These are phyloP conservation scores for Calycina marina DNA, from an alignment of 2,329 filamentous ascomycete genomes.

Conservation along the genomic window DNA sequence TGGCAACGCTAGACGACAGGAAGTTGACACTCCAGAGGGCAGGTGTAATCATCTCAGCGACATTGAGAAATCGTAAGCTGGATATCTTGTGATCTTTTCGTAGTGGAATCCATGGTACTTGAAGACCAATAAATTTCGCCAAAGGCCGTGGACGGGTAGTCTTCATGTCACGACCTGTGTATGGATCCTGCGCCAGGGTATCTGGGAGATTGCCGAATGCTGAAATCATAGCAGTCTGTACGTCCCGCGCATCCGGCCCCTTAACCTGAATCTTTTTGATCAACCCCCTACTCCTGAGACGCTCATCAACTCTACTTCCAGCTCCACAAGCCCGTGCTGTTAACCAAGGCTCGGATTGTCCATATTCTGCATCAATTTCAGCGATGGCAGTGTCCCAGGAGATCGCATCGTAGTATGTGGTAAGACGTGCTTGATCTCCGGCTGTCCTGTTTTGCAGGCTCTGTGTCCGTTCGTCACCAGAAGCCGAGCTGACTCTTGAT, in stretches of 20 bases:
- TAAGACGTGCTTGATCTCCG: conserved; percentile 15
- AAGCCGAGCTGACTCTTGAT: conserved; percentile 23
- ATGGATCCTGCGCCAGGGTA: conserved; percentile 20
- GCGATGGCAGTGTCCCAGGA: conserved; percentile 16
- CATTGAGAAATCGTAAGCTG: conserved; percentile 53
- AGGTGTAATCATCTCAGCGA: conserved; percentile 59
- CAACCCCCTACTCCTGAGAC: conserved; percentile 62
- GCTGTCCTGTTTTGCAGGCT: conserved; percentile 17
- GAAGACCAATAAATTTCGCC: conserved; percentile 33
- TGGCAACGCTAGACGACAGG: conserved; percentile 54
- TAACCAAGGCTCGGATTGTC: conserved; percentile 27
- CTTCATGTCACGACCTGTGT: conserved; percentile 9
- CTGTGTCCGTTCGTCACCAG: conserved; percentile 33
- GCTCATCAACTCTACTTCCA: conserved; percentile 47
- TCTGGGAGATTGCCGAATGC: conserved; percentile 45
- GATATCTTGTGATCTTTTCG: conserved; percentile 64
- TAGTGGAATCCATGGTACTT: conserved; percentile 58
- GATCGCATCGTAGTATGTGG: conserved; percentile 12
- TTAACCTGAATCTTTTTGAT: conserved; percentile 48
- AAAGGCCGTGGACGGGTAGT: conserved; percentile 11
- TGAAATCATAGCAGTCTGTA: conserved; percentile 45
- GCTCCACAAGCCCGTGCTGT: conserved; percentile 53
- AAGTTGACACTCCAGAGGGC: conserved; percentile 59
- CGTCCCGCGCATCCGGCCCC: conserved; percentile 50
- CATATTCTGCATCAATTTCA: conserved; percentile 8